These are phyloP conservation scores for Pulicaria dysenterica DNA, from an alignment of 129 eudicot species.

Conservation along the genomic window DNA sequence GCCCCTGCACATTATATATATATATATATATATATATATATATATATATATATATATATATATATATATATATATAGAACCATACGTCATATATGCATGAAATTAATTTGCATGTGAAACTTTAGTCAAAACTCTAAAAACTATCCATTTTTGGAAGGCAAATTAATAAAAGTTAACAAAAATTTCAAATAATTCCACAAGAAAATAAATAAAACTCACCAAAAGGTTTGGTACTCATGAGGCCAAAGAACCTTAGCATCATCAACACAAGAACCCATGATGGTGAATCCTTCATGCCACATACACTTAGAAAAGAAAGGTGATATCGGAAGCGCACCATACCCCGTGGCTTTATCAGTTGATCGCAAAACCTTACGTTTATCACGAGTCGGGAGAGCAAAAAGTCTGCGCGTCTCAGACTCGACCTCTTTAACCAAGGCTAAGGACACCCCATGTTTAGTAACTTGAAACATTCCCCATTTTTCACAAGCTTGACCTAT, in stretches of 20 bases:
- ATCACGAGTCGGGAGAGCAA: conserved; percentile 44
- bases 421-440: conserved; percentile 45
- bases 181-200: background rate
- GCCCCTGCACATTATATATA: too few relatives aligned
- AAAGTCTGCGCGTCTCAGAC: conserved; percentile 47
- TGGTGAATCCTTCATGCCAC: conserved; percentile 91
- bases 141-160: conserved; percentile 44
- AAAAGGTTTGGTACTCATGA: conserved; percentile 51
- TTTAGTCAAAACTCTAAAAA: conserved; percentile 6
- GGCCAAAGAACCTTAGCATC: conserved; percentile 83
- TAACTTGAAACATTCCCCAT: conserved; percentile 76
- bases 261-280: conserved; percentile 57
- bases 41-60: too few relatives aligned
- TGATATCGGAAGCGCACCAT: conserved; percentile 60
- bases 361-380: conserved; percentile 64
- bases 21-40: too few relatives aligned
- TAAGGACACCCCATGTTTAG: conserved; percentile 58
- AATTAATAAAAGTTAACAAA: conserved; percentile 25
- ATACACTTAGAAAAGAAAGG: conserved; percentile 52
- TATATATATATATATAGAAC: too few relatives aligned
- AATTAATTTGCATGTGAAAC: conserved; percentile 35
- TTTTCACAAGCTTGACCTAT: conserved; percentile 50
- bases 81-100: too few relatives aligned
- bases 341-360: conserved; percentile 53
- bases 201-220: conserved; percentile 40